Base-by-base conservation (phyloP, 1,284 basidiomycete genomes). In the Gyrodon tennesseensis region DNA sequence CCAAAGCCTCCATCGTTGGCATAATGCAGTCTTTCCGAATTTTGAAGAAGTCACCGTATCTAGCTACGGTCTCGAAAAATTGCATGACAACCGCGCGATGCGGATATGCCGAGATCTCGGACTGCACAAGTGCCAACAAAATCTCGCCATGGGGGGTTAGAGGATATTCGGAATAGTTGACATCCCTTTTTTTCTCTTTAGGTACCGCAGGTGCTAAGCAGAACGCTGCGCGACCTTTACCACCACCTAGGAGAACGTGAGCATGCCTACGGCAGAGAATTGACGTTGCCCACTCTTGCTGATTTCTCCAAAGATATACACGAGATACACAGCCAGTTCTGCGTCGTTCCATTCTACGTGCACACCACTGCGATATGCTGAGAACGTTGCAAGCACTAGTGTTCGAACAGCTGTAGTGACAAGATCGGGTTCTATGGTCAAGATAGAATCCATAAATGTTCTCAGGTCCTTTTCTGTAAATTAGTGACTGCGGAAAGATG, bases 21-120 rank as follows among this genome's bases (percentile, higher is more conserved):
- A 92, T 82, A 67, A 98, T 91, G 70, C 90, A 91, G 68, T 94
- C 88, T 74, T 91, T 90, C 67, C 93, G 89, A 43, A 94, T 87
- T 77, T 93, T 94, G 86, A 98, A 99, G 77, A 98, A 98, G 75
- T 98, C 95, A 48, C 89, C 86, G 76, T 99, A 99, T 62, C 98
- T 87, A 21, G 94, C 88, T 15, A 88, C 85, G 29, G 93, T 93
- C 79, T 99, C 97, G 70, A 98, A 98, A 79, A 92, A 97, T 74
- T 96, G 94, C 77, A 98, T 84, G 19, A 88, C 83, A n/a, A 98
- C 96, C 15, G 90, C 85, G 34, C 90, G 89, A 77, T 98, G 91
- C 3, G 93, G 93, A 79, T 91, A 96, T 2, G 84, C 82, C 5
- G 90, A 89, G 55, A 99, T 88, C 27, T 90, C 88, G 37, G 93